Conservation (phyloP, 2,329 filamentous ascomycete species). For the Scorias spongiosa region DNA sequence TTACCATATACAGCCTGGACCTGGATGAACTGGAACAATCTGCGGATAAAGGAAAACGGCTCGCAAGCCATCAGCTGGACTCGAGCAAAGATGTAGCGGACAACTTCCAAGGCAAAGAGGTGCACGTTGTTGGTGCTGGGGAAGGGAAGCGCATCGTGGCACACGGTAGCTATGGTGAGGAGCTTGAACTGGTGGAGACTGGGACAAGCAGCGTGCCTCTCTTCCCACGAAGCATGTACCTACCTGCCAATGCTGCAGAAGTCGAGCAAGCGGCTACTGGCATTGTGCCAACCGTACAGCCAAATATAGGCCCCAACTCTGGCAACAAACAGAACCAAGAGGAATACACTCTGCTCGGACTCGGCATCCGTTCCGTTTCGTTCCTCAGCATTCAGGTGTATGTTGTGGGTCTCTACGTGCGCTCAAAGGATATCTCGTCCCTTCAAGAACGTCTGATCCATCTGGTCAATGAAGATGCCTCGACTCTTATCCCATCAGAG, state of each 20-base stretch:
- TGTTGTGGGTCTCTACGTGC: constrained; percentile 83
- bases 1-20: constrained; percentile 19
- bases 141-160: constrained; percentile 35
- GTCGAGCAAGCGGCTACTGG: constrained; percentile 5
- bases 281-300: constrained; percentile 7
- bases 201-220: constrained; percentile 65
- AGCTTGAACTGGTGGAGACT: constrained; percentile 61
- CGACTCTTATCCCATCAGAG: constrained; percentile 68
- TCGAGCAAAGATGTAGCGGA: constrained; percentile 19
- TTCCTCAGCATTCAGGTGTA: constrained; percentile 88
- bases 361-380: constrained; percentile 78
- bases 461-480: constrained; percentile 61
- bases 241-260: constrained; percentile 29
- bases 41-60: not conserved
- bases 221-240: constrained; percentile 57
- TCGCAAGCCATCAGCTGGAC: constrained; percentile 17
- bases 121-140: constrained; percentile 47
- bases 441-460: constrained; percentile 66
- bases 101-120: constrained; percentile 38
- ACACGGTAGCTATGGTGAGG: constrained; percentile 30
- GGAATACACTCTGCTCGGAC: constrained; percentile 74
- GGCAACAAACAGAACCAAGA: constrained; percentile 30
- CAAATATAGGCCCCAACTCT: constrained; percentile 18
- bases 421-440: constrained; percentile 64
- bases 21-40: constrained; percentile 17